Evolutionary conservation across 2,329 filamentous ascomycete species (phyloP).

Genomic region (Sclerotinia subarctica): DNA sequence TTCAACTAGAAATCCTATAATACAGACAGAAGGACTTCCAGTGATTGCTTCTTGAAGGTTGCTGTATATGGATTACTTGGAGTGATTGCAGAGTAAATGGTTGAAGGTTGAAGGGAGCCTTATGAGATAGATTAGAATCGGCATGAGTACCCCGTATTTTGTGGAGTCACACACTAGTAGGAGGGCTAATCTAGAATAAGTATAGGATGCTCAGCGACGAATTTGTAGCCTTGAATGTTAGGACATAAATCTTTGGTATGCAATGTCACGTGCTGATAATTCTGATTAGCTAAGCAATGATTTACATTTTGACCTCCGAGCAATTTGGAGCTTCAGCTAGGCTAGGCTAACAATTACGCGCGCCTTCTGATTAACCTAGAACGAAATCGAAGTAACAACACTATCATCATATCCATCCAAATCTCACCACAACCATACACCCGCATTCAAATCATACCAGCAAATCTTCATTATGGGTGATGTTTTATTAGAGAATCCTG

Average conservation of each 20-base stretch:
- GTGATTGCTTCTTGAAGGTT: not conserved
- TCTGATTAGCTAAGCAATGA: not conserved
- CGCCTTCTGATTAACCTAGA: conserved; percentile 17
- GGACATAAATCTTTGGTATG: not conserved
- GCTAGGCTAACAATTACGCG: conserved; percentile 21
- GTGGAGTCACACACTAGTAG: not conserved
- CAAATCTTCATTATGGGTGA: conserved; percentile 67
- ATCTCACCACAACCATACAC: conserved; percentile 4
- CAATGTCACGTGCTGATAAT: rapidly evolving
- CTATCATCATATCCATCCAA: conserved; percentile 10
- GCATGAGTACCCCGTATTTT: not conserved
- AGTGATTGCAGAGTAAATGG: not conserved
- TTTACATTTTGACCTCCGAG: not conserved
- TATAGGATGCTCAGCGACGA: rapidly evolving
- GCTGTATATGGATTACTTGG: not conserved
- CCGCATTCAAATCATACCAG: conserved; percentile 2
- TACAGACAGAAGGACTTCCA: not conserved
- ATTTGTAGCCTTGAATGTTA: not conserved
- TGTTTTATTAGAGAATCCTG: conserved; percentile 77
- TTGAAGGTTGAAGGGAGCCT: not conserved
- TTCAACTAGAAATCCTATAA: not conserved
- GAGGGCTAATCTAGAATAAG: not conserved
- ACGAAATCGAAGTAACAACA: not conserved
- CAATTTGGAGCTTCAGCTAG: not conserved
- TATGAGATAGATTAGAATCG: not conserved